phyloP scores from a whole-genome alignment of 202 grass and related monocot genomes.

The Tripidium arundinaceum region DNA sequence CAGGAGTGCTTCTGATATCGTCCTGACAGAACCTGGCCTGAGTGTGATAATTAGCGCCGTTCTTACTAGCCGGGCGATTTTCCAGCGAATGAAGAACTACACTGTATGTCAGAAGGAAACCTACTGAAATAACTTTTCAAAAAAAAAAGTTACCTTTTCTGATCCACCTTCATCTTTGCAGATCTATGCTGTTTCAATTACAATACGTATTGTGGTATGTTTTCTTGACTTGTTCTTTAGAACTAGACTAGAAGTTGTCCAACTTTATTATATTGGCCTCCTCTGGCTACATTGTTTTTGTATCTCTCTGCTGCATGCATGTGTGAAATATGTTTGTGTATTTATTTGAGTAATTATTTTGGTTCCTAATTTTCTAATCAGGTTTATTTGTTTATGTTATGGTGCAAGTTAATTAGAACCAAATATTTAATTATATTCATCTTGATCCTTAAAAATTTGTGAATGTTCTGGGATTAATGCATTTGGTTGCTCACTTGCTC shows the following conservation, averaged over 20 bases:
- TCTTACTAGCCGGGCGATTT: slow-evolving; percentile 82
- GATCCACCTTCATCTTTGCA: slow-evolving; percentile 31
- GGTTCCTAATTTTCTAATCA: not conserved
- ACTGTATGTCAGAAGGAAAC: slow-evolving; percentile 46
- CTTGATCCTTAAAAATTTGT: too few species aligned
- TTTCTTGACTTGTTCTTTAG: too few species aligned
- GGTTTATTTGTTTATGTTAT: not conserved
- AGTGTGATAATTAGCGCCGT: slow-evolving; percentile 96
- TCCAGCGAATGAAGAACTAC: slow-evolving; percentile 98
- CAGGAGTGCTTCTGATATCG: slow-evolving; percentile 87
- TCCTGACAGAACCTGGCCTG: slow-evolving; percentile 85
- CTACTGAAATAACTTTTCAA: slow-evolving; percentile 3
- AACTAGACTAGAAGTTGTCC: too few species aligned
- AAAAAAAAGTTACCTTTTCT: too few species aligned
- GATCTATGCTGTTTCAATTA: slow-evolving; percentile 95
- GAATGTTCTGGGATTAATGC: too few species aligned
- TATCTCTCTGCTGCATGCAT: not conserved
- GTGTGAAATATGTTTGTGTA: not conserved
- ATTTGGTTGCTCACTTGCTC: not conserved
- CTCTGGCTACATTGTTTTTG: not conserved
- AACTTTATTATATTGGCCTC: slow-evolving; percentile 13
- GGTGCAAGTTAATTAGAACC: not conserved
- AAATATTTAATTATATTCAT: not conserved
- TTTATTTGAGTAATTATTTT: not conserved
- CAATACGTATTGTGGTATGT: slow-evolving; percentile 90